Base-by-base conservation (phyloP, 2,329 filamentous ascomycete species). In the Xylaria polymorpha region DNA sequence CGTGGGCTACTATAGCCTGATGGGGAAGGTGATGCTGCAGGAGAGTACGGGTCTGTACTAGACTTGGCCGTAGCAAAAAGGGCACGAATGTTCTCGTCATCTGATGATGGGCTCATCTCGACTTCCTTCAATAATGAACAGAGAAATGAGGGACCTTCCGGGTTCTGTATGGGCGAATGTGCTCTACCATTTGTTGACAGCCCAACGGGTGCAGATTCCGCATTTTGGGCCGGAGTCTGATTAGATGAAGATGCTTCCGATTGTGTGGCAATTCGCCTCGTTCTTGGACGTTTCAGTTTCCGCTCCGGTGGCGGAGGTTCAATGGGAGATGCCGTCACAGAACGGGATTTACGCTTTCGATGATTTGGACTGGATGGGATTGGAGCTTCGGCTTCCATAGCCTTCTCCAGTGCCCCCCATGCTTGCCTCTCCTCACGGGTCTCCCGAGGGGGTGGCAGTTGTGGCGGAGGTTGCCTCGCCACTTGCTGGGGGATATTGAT, bases 361-460 rank as follows among this genome's bases (percentile, higher is more conserved):
- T 84, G 83, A 70, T 83, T 85, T 50, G 86, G 81, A 43, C 72
- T 68, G 1, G 76, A 58, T 61, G 76, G 80, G 35, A 81, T 79
- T 55, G 85, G 80, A 70, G 83, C 85, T 71, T 92, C 87, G 20
- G 88, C 86, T 69, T 94, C 91, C 72, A 93, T 88, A 51, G 93
- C 94, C 79, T 91, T 92, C 74, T 98, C 94, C 71, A 98, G 91
- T 22, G 92, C 94, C 71, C 94, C 93, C 96, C 95, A 98, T 4
- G 95, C 94, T 67, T 90, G 87, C 63, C 91, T 86, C 79, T 97
- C 94, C 74, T 97, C 94, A 50, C 90, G 83, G 8, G 91, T 92
- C 79, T 97, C 92, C 44, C 89, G 81, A 18, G 82, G 79, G 0
- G 82, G 88, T 50, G 89, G 86, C 41, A 87, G 87, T 18, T 81